Conservation (phyloP, 2,329 filamentous ascomycete genomes). For the Chrysoporthe austroafricana region DNA sequence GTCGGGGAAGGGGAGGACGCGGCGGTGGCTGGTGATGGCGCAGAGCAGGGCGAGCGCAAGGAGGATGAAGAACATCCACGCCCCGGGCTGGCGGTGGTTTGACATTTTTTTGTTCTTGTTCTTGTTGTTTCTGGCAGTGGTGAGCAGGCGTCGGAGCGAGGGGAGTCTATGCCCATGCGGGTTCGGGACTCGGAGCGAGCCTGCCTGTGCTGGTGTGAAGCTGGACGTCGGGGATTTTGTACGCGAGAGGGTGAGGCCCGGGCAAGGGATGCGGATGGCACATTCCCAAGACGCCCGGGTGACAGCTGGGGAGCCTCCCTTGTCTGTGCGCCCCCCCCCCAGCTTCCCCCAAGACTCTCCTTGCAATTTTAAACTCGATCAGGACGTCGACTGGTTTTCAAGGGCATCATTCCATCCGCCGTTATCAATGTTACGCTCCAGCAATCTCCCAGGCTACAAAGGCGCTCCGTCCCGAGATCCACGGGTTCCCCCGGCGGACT, state of each 20-base stretch:
- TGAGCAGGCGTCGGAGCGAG: too few relatives aligned
- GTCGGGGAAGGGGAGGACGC: constrained; percentile 11
- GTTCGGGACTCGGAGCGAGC: not conserved
- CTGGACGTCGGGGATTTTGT: not conserved
- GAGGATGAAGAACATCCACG: constrained; percentile 7
- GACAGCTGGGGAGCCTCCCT: not conserved
- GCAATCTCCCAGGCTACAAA: not conserved
- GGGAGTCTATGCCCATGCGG: too few relatives aligned
- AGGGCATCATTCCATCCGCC: not conserved
- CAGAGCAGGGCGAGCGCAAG: constrained; percentile 17
- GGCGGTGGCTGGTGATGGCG: constrained; percentile 14
- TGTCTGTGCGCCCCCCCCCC: not conserved
- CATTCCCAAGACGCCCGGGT: not conserved
- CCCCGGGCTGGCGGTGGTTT: constrained; percentile 1
- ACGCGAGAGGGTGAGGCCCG: not conserved
- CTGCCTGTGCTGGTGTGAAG: not conserved
- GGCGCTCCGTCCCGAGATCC: not conserved
- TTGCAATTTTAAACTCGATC: too few relatives aligned
- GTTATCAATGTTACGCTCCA: not conserved
- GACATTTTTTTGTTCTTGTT: not conserved
- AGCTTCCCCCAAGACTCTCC: not conserved
- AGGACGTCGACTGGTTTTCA: too few relatives aligned
- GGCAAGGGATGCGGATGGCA: not conserved
- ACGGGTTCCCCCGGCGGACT: too few relatives aligned
- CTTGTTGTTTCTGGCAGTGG: not conserved